These are phyloP conservation scores for Phytophthora meadii DNA, from an alignment of 352 stramenopile genomes.

Conservation along the genomic window DNA sequence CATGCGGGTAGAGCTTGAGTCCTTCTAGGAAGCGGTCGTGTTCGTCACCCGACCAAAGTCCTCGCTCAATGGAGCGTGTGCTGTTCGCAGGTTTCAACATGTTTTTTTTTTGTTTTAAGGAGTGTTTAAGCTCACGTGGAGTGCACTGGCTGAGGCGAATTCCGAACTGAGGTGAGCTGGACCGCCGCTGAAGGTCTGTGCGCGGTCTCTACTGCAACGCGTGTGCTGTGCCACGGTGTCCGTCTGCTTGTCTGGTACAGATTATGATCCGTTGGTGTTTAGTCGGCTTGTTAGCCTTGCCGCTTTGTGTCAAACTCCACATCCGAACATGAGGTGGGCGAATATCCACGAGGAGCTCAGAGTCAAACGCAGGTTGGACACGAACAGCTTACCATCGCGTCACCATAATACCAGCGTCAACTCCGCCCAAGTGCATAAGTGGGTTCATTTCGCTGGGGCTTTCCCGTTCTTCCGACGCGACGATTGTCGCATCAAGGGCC, in stretches of 20 bases:
- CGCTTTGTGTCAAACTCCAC: slow-evolving; percentile 31
- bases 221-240: not conserved
- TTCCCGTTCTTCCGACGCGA: not conserved
- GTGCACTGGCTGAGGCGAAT: slow-evolving; percentile 4
- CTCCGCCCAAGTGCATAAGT: not conserved
- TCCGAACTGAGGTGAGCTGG: slow-evolving; percentile 22
- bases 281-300: slow-evolving; percentile 7
- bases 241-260: slow-evolving; percentile 6
- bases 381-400: not conserved
- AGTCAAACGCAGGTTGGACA: slow-evolving; percentile 25
- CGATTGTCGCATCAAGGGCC: slow-evolving; percentile 6
- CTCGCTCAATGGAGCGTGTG: slow-evolving; percentile 31
- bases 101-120: too few relatives aligned
- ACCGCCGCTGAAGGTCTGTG: not conserved
- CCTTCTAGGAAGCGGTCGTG: slow-evolving; percentile 68
- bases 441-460: slow-evolving; percentile 16
- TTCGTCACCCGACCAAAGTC: slow-evolving; percentile 60
- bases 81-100: slow-evolving; percentile 28
- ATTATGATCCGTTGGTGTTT: slow-evolving; percentile 25
- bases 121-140: slow-evolving; percentile 5
- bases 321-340: slow-evolving; percentile 17
- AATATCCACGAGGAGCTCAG: slow-evolving; percentile 21
- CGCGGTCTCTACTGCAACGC: slow-evolving; percentile 25
- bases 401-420: not conserved
- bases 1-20: slow-evolving; percentile 54